Evolutionary conservation across 495 filamentous ascomycete genomes (phyloP).

Genomic region (Neurospora intermedia): DNA sequence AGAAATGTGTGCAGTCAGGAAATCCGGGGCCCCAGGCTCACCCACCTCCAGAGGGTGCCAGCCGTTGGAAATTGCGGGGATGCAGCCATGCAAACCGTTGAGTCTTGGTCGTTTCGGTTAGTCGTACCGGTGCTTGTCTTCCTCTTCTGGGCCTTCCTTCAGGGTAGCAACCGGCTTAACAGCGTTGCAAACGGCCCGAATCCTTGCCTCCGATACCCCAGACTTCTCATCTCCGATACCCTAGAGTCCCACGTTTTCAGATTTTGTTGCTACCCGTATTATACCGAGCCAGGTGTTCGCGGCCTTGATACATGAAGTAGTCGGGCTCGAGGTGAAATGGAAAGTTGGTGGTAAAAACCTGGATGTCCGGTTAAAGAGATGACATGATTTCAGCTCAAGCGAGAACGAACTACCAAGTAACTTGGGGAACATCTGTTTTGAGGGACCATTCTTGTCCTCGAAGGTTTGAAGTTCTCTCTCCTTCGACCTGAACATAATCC

Average conservation of each 20-base stretch:
- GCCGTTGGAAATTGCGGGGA: background rate
- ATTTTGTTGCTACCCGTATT: background rate
- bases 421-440: too few relatives aligned
- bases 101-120: constrained; percentile 1
- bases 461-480: background rate
- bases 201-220: background rate
- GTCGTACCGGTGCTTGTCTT: constrained; percentile 3
- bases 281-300: background rate
- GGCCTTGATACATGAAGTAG: background rate
- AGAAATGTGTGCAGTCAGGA: background rate
- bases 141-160: background rate
- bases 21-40: background rate
- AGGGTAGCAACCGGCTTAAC: background rate
- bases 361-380: background rate
- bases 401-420: background rate
- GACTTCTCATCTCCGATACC: background rate
- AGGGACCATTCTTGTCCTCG: background rate
- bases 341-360: background rate
- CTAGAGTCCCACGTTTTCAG: background rate
- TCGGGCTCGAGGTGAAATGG: background rate
- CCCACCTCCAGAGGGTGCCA: background rate
- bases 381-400: background rate
- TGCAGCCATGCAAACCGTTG: background rate
- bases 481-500: background rate
- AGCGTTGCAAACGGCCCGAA: background rate